phyloP scores from a whole-genome alignment of 441 rosid species.

The Oxalis stricta region DNA sequence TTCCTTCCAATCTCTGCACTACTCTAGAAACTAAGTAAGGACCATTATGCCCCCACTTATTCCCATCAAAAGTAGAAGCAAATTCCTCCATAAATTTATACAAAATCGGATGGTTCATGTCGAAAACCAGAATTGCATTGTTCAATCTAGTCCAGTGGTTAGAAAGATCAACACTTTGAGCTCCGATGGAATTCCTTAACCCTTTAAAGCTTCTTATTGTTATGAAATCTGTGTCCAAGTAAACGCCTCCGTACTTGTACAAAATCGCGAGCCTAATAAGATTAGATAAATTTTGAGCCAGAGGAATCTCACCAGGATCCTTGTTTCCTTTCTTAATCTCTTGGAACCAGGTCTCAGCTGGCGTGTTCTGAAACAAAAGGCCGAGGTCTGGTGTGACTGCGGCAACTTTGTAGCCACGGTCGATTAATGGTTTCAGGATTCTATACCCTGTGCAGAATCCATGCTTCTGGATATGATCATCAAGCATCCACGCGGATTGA shows the following conservation, averaged over 20 bases:
- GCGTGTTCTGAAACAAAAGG: conserved; percentile 35
- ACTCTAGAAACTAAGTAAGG: conserved; percentile 56
- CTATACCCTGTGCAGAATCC: conserved; percentile 27
- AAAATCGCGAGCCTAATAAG: conserved; percentile 38
- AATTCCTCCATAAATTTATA: conserved; percentile 40
- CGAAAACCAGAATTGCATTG: conserved; percentile 47
- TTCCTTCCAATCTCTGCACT: conserved; percentile 17
- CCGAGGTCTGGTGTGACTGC: conserved; percentile 41
- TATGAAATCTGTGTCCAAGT: conserved; percentile 44
- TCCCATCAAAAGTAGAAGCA: conserved; percentile 42
- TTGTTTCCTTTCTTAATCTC: conserved; percentile 29
- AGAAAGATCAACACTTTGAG: conserved; percentile 32
- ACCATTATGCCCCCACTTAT: conserved; percentile 63
- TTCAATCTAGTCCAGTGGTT: conserved; percentile 49
- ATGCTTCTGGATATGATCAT: conserved; percentile 40
- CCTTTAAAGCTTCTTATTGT: conserved; percentile 27
- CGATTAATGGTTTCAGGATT: conserved; percentile 30
- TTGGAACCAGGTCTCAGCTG: conserved; percentile 36
- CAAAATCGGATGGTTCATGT: conserved; percentile 39
- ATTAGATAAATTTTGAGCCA: conserved; percentile 49
- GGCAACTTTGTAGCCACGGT: conserved; percentile 22
- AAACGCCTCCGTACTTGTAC: conserved; percentile 51
- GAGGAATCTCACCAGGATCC: conserved; percentile 52
- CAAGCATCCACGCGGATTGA: conserved; percentile 45
- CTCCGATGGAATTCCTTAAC: conserved; percentile 43